phyloP scores from a whole-genome alignment of 169 alveolate genomes.

The Plasmodium yoelii region DNA sequence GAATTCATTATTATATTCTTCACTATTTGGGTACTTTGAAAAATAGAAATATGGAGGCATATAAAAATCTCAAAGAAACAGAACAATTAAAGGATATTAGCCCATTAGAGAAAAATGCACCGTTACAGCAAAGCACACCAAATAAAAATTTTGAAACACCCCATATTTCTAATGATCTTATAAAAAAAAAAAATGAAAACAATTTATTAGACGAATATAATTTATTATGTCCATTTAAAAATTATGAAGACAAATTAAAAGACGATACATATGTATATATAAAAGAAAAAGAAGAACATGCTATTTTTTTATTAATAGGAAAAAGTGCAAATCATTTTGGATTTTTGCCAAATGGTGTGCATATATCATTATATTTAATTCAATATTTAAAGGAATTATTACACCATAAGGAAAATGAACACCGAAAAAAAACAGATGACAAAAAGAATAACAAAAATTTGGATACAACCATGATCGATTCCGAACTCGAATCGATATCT shows the following conservation, averaged over 20 bases:
- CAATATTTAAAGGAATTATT: slow-evolving; percentile 41
- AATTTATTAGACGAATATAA: slow-evolving; percentile 19
- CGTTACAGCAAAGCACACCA: not conserved
- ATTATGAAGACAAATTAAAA: slow-evolving; percentile 61
- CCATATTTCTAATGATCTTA: not conserved
- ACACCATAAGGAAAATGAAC: slow-evolving; percentile 5
- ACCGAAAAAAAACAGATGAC: slow-evolving; percentile 14
- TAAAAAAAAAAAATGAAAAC: not conserved
- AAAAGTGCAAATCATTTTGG: slow-evolving; percentile 88
- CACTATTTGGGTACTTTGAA: slow-evolving; percentile 52
- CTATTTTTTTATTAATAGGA: slow-evolving; percentile 87
- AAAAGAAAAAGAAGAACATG: slow-evolving; percentile 87
- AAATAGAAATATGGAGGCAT: not conserved
- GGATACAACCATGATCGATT: not conserved
- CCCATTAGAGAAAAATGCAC: not conserved
- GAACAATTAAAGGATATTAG: not conserved
- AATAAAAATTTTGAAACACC: not conserved
- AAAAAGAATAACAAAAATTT: not conserved
- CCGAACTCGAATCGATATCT: slow-evolving; percentile 9
- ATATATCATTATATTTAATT: slow-evolving; percentile 74
- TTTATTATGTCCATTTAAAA: slow-evolving; percentile 50
- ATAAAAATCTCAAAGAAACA: not conserved
- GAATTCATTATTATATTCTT: slow-evolving; percentile 49
- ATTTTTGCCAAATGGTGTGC: slow-evolving; percentile 85
- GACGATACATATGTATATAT: slow-evolving; percentile 75